Conservation (phyloP, 352 stramenopile species). For the Pythium apleroticum region DNA sequence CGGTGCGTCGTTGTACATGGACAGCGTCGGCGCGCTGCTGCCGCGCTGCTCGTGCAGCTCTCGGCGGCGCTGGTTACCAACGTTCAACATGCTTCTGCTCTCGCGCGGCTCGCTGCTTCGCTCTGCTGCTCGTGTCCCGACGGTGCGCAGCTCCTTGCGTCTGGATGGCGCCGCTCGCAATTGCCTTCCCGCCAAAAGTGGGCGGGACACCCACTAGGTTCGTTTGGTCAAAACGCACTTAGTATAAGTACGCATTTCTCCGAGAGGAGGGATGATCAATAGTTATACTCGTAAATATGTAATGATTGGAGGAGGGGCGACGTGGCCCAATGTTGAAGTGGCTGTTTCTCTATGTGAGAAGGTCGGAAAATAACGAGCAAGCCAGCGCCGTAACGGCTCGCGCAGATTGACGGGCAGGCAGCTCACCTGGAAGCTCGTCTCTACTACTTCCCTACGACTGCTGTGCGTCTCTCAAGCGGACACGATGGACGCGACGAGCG, state of each 20-base stretch:
- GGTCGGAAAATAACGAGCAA: neutral
- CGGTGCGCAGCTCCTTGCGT: neutral
- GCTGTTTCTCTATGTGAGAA: constrained; percentile 8
- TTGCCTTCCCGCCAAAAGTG: constrained; percentile 37
- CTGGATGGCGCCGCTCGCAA: constrained; percentile 16
- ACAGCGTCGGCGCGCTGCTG: constrained; percentile 68
- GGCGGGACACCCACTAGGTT: constrained; percentile 19
- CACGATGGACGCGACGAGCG: constrained; percentile 27
- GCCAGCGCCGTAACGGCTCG: constrained; percentile 5
- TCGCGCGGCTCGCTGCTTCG: neutral
- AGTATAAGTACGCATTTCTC: constrained; percentile 12
- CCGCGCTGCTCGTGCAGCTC: constrained; percentile 47
- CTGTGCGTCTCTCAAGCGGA: neutral
- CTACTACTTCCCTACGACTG: too few species aligned
- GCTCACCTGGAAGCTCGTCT: too few species aligned
- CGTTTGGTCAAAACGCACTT: constrained; percentile 5
- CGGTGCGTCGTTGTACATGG: constrained; percentile 94
- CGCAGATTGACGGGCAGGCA: neutral
- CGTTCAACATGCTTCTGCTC: constrained; percentile 67
- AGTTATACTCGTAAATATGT: neutral
- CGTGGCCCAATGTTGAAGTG: constrained; percentile 26
- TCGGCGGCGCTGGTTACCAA: constrained; percentile 61
- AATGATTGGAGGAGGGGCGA: constrained; percentile 6
- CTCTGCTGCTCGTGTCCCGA: neutral
- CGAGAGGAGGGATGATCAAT: constrained; percentile 13